Evolutionary conservation across 768 basidiomycete genomes (phyloP).

Genomic region (Suillus spraguei): DNA sequence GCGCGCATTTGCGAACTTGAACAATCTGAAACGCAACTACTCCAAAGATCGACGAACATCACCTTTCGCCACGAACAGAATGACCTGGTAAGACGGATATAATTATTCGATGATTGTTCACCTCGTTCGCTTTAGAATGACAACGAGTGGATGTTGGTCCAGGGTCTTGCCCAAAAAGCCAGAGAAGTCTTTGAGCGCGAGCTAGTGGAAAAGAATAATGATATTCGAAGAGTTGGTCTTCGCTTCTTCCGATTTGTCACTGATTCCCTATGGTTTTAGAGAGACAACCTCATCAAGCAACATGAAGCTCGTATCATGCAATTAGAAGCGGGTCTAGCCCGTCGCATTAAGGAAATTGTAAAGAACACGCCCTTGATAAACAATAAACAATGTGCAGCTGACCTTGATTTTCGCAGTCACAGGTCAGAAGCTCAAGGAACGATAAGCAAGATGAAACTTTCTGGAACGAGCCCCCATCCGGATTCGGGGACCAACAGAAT

Average conservation of each 20-base stretch:
- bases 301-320: conserved; percentile 46
- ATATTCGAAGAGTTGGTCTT: conserved; percentile 51
- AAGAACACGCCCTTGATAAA: conserved; percentile 1
- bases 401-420: conserved; percentile 8
- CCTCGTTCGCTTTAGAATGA: conserved; percentile 40
- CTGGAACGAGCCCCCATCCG: conserved; percentile 12
- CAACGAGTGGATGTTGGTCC: conserved; percentile 51
- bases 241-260: conserved; percentile 8
- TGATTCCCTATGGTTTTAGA: conserved; percentile 34
- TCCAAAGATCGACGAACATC: conserved; percentile 28
- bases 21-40: conserved; percentile 31
- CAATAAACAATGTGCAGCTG: conserved; percentile 5
- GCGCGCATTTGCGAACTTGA: conserved; percentile 29
- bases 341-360: conserved; percentile 42
- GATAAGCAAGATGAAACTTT: conserved; percentile 5
- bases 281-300: conserved; percentile 47
- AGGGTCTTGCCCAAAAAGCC: conserved; percentile 45
- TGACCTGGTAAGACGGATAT: conserved; percentile 41
- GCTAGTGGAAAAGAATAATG: conserved; percentile 55
- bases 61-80: conserved; percentile 45
- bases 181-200: conserved; percentile 54
- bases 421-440: conserved; percentile 8
- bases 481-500: conserved; percentile 2
- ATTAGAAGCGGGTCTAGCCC: conserved; percentile 50
- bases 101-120: conserved; percentile 17